Percentiles rank a stretch among this genome's conserved stretches.
These are phyloP conservation scores for Aspergillus novoparasiticus DNA, from an alignment of 2,329 filamentous ascomycete species.

Conservation along the genomic window DNA sequence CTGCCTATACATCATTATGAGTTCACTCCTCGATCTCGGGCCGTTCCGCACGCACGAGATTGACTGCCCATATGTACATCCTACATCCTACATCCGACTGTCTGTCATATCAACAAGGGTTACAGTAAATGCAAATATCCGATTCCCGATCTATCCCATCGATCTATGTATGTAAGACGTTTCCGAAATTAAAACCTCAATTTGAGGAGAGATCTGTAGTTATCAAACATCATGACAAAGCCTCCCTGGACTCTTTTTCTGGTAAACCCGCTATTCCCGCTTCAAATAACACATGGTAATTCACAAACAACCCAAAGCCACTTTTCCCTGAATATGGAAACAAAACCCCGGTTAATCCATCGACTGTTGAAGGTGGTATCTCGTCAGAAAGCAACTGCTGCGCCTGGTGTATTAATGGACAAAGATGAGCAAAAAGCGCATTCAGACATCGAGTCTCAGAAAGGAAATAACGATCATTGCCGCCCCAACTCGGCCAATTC, in stretches of 20 bases:
- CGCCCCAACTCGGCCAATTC: slow-evolving; percentile 62
- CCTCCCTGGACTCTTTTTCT: slow-evolving; percentile 9
- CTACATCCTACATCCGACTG: neutral
- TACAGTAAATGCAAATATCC: neutral
- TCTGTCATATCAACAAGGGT: neutral
- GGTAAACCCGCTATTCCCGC: slow-evolving; percentile 23
- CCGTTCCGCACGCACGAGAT: neutral
- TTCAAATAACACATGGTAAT: slow-evolving; percentile 17
- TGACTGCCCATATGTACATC: too few species aligned
- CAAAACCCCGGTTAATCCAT: slow-evolving; percentile 19
- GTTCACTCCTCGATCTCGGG: neutral
- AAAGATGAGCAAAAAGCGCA: slow-evolving; percentile 12
- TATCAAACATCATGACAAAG: slow-evolving; percentile 2
- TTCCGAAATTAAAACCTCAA: slow-evolving; percentile 1
- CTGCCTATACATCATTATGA: neutral
- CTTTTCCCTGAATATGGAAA: slow-evolving; percentile 14
- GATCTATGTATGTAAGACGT: neutral
- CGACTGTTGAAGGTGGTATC: slow-evolving; percentile 22
- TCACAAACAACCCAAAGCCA: slow-evolving; percentile 6
- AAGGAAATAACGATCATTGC: slow-evolving; percentile 19
- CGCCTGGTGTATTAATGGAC: slow-evolving; percentile 20
- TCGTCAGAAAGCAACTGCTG: slow-evolving; percentile 19
- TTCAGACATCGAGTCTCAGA: slow-evolving; percentile 11
- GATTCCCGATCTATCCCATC: neutral
- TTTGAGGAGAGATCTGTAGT: slow-evolving; percentile 2